Conservation (phyloP, 208 protist species). For the Herpetomonas muscarum region DNA sequence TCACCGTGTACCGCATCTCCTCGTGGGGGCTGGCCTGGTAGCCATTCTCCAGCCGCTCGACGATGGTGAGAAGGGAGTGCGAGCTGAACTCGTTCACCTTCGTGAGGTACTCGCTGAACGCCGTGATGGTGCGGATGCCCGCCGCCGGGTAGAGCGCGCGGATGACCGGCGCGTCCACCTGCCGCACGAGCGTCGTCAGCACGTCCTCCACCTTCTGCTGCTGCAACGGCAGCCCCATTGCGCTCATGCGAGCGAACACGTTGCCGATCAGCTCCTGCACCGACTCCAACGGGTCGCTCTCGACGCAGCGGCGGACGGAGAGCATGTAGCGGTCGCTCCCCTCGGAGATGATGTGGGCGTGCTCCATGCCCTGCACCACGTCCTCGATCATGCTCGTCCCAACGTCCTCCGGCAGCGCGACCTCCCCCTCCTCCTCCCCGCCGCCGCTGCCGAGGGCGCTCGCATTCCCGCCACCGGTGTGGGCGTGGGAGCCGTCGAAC, state of each 20-base stretch:
- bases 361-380: slow-evolving; percentile 56
- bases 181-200: slow-evolving; percentile 40
- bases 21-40: slow-evolving; percentile 61
- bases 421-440: too few relatives aligned
- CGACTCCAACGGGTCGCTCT: slow-evolving; percentile 49
- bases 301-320: slow-evolving; percentile 54
- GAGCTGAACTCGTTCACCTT: slow-evolving; percentile 71
- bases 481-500: too few relatives aligned
- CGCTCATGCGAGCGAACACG: slow-evolving; percentile 45
- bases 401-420: too few relatives aligned
- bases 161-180: slow-evolving; percentile 53
- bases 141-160: slow-evolving; percentile 62
- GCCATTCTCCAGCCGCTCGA: slow-evolving; percentile 58
- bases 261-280: slow-evolving; percentile 67
- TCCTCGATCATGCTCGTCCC: slow-evolving; percentile 70
- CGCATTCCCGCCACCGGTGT: too few relatives aligned
- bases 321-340: slow-evolving; percentile 64
- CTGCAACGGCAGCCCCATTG: slow-evolving; percentile 48
- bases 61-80: slow-evolving; percentile 46
- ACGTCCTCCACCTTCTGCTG: slow-evolving; percentile 59
- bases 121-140: slow-evolving; percentile 54
- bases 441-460: too few relatives aligned
- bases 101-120: slow-evolving; percentile 74
- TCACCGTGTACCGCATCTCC: slow-evolving; percentile 31
- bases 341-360: slow-evolving; percentile 51